Evolutionary conservation across 192 early-diverging fungal genomes (phyloP), one percentile per base, ranked within the genome.

Genomic region (Rhizophagus clarus): DNA sequence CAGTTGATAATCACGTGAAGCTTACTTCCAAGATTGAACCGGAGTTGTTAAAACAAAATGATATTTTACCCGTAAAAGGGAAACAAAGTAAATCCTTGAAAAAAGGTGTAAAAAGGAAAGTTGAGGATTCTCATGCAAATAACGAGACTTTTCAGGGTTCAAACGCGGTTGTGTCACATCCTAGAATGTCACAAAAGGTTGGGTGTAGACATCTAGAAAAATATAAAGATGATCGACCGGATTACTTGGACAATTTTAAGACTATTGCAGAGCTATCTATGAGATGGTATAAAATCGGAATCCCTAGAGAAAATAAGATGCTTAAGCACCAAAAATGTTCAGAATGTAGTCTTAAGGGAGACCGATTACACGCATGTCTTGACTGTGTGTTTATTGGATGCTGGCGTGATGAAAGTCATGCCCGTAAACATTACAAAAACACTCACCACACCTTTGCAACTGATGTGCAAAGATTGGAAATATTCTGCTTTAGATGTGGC

Each of bases 301-400:
- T 70, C 15, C 68, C 68, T 22, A 40, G 14, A 20, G 17, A 7
- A 40, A n/a, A 22, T 4, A 37, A 37, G n/a, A 4, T 17, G 37
- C 20, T 42, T 20, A 42, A 11, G 68, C 72, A 42, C 20, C 72
- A 49, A 51, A 49, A 49, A 74, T 74, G 72, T 60, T 49, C 26
- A 31, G 26, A 28, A 20, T 74, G 72, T 20, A 31, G 15, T 29
- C 17, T 31, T 26, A 60, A 31, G 17, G 72, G 47, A 51, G 31
- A 56, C 31, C 42, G 93, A 7, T 87, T 97, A 66, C 95, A 97
- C 81, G 93, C 88, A 6, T 97, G 96, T 77, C 83, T 97, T 12
- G 88, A 94, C 45, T 98, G 96, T 83, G 91, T 94, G 45, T 91
- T 81, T 81, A 85, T 94, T 34, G 95, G 93, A 4, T 98, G 96